phyloP scores from a whole-genome alignment of 1,139 yeast species.

The Kodamaea alishanica region DNA sequence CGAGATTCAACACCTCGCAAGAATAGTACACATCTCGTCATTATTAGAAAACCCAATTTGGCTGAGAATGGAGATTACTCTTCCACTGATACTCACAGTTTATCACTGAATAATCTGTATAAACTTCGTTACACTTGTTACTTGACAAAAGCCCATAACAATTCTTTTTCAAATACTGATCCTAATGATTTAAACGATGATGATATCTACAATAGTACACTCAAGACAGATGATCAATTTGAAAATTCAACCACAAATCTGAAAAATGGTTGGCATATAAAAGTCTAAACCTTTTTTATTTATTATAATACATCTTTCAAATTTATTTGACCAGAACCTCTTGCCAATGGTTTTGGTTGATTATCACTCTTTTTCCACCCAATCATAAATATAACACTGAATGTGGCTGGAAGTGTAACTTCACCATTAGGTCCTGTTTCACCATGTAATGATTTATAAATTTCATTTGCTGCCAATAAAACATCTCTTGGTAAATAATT shows the following conservation, averaged over 20 bases:
- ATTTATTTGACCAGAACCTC: constrained; percentile 69
- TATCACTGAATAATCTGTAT: too few species aligned
- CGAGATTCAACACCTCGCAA: not conserved
- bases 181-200: not conserved
- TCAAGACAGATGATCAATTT: too few species aligned
- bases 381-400: constrained; percentile 73
- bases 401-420: constrained; percentile 57
- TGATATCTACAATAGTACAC: not conserved
- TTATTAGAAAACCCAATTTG: not conserved
- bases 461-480: constrained; percentile 70
- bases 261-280: not conserved
- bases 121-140: not conserved
- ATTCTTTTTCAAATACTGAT: not conserved
- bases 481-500: constrained; percentile 59
- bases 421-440: constrained; percentile 47
- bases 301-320: constrained; percentile 57
- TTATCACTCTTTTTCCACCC: constrained; percentile 78
- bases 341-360: constrained; percentile 68
- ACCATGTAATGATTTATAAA: constrained; percentile 70
- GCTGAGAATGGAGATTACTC: too few species aligned
- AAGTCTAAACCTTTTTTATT: not conserved
- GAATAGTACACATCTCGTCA: not conserved
- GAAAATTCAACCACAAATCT: not conserved
- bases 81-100: too few species aligned
- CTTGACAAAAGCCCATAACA: not conserved